A percentile compares a stretch with the other conserved stretches of the same genome.
Conservation (phyloP, 257 asterid species). For the Pogostemon cablin region DNA sequence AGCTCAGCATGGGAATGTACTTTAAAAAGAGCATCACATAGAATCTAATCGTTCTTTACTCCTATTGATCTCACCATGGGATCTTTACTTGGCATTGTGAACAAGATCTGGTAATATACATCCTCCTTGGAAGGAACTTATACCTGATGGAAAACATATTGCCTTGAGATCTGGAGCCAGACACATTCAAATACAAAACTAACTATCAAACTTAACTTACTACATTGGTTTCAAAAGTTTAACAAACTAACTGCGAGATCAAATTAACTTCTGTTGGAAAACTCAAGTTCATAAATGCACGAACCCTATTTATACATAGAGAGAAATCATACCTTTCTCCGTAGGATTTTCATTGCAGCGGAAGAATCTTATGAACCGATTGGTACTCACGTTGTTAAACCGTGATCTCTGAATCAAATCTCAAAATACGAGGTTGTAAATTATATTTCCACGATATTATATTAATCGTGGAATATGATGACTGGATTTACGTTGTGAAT, state of each 20-base stretch:
- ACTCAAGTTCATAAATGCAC: too few relatives aligned
- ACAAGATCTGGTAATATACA: constrained; percentile 3
- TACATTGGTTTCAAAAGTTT: background rate
- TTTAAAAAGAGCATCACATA: background rate
- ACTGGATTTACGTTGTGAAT: too few relatives aligned
- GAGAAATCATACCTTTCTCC: too few relatives aligned
- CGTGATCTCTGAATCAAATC: too few relatives aligned
- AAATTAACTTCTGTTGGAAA: background rate
- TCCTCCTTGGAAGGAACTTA: constrained; percentile 10
- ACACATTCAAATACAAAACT: background rate
- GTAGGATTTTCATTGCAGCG: too few relatives aligned
- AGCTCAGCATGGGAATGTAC: background rate
- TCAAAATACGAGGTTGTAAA: too few relatives aligned
- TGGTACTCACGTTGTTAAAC: too few relatives aligned
- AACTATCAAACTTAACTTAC: background rate
- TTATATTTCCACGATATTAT: too few relatives aligned
- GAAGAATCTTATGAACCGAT: too few relatives aligned
- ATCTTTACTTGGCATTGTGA: constrained; percentile 1
- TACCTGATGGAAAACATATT: background rate
- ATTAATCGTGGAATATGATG: too few relatives aligned
- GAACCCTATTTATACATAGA: too few relatives aligned
- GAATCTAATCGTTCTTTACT: background rate
- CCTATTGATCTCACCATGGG: background rate
- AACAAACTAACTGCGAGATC: background rate
- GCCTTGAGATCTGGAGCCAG: background rate